Base-by-base conservation (phyloP, 257 asterid species). In the Asclepias syriaca region DNA sequence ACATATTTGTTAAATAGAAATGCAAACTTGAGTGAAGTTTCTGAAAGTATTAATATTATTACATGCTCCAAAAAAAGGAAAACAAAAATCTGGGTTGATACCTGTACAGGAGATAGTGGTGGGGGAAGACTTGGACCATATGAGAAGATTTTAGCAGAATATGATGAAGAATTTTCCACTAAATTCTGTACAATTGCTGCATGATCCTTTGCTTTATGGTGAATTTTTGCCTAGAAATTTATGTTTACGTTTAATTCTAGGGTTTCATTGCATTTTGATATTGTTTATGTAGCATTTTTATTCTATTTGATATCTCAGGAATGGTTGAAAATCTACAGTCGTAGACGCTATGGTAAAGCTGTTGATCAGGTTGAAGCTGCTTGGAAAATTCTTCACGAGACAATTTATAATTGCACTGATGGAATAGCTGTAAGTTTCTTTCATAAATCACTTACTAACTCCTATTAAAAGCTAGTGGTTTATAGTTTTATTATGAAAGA, bases 391-490 rank as follows among this genome's bases (percentile, higher is more conserved):
- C 98, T 94, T 80, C 90, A 85, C 75, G 86, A 75, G 64, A 85
- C 99, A 8, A 86, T 94, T 51, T 94, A 94, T 81, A 94, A 94
- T 79, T 94, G 98, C 88, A 86, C 93, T 2, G 98, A 91, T 77
- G 97, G 97, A 82, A 87, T 89, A 60, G 96, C 97, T 73, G 98
- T 94, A 88, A 29, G 88, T 84, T 74, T 58, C 74, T 73, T 64
- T 40, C 51, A 19, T 75, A 50, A 63, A 56, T 72, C 13, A 24
- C 16, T 12, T 55, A 7, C 24, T 72, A 16, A 49, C 29, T 15
- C 59, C 40, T 46, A 8, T 55, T n/a, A 21, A 19, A n/a, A 55
- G 60, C 32, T 55, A 55, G 60, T n/a, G 24, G 14, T n/a, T 12
- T 9, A 21, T 8, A 4, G 29, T 10, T 11, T 11, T 55, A 55